These are phyloP conservation scores for Botryotinia globosa DNA, from an alignment of 2,329 filamentous ascomycete species.

Conservation along the genomic window DNA sequence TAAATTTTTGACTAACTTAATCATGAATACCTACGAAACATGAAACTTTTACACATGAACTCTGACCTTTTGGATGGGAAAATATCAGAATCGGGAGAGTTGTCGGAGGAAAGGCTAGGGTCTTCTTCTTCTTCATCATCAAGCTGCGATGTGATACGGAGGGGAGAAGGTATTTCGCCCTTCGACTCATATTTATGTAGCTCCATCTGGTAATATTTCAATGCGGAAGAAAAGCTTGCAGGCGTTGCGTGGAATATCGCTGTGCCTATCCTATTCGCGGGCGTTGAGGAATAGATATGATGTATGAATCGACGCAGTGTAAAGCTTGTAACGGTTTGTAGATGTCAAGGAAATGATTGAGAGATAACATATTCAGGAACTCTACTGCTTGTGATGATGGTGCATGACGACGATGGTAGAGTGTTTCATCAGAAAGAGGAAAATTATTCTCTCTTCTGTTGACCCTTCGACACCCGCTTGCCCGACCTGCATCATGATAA, in stretches of 20 bases:
- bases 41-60: neutral
- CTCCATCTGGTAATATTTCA: neutral
- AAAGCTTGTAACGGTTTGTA: neutral
- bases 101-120: neutral
- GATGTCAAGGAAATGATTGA: neutral
- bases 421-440: neutral
- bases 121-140: neutral
- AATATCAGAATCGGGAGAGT: neutral
- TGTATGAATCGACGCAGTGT: neutral
- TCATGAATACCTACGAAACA: neutral
- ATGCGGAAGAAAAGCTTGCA: neutral
- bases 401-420: neutral
- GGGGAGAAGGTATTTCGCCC: neutral
- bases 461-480: neutral
- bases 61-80: neutral
- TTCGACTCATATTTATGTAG: neutral
- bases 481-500: neutral
- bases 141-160: neutral
- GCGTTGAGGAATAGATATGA: neutral
- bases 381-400: neutral
- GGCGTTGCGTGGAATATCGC: neutral
- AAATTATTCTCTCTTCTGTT: neutral
- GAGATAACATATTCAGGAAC: neutral
- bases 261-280: neutral
- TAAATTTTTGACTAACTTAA: neutral